A percentile compares a stretch with the other conserved stretches of the same genome.
Conservation (phyloP, 1,139 yeast genomes). For the Saccharomyces pastorianus region DNA sequence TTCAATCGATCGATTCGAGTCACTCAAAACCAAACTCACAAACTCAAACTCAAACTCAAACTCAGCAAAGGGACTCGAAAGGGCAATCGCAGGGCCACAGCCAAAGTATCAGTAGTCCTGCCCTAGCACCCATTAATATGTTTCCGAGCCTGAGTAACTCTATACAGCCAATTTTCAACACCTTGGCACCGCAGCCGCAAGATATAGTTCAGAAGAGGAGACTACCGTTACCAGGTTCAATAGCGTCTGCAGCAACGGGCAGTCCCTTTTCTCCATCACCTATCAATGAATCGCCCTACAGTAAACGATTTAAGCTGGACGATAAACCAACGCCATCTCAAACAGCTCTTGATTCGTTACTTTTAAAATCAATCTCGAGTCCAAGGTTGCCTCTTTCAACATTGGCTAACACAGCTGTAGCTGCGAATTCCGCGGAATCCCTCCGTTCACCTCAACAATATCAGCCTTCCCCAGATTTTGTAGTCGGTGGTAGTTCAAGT, state of each 20-base stretch:
- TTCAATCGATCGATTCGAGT: constrained; percentile 14
- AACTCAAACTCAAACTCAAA: neutral
- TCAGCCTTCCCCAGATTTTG: neutral
- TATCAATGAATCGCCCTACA: constrained; percentile 18
- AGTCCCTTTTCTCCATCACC: constrained; percentile 23
- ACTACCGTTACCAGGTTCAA: constrained; percentile 15
- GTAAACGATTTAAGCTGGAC: constrained; percentile 21
- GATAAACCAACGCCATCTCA: constrained; percentile 26
- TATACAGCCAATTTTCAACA: neutral
- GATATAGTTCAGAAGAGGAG: constrained; percentile 15
- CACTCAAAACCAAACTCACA: constrained; percentile 3
- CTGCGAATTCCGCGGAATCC: neutral
- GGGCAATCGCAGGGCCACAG: neutral
- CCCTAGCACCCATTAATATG: constrained; percentile 7
- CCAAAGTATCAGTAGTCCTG: neutral
- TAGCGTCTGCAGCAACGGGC: constrained; percentile 8
- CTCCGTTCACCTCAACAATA: neutral
- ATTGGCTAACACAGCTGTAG: constrained; percentile 6
- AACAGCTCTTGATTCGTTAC: constrained; percentile 27
- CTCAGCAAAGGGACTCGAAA: neutral
- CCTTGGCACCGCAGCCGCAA: constrained; percentile 1
- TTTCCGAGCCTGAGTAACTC: neutral
- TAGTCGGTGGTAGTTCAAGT: constrained; percentile 2
- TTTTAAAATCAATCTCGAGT: constrained; percentile 23
- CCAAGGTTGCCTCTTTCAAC: constrained; percentile 15